Evolutionary conservation across 768 basidiomycete species (phyloP).

Genomic region (Tricholoma hemisulphureum): DNA sequence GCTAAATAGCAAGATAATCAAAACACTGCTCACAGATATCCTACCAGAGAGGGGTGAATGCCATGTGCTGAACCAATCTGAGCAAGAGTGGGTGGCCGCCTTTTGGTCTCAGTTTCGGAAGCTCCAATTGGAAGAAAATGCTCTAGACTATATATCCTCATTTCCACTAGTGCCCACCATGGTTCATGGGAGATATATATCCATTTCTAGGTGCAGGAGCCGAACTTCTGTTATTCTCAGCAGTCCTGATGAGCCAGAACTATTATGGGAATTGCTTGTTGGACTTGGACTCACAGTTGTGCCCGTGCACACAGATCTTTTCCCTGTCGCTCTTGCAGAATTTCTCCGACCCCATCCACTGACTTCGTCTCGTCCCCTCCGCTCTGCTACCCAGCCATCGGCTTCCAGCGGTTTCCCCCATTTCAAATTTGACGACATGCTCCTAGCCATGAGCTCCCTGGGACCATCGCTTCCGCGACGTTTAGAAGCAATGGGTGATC

Average conservation of each 20-base stretch:
- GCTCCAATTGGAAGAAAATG: constrained; percentile 4
- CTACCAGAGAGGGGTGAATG: neutral
- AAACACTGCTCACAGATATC: constrained; percentile 10
- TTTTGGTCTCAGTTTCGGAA: constrained; percentile 31
- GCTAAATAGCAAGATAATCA: constrained; percentile 16
- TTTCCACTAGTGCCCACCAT: constrained; percentile 38
- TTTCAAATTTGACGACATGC: constrained; percentile 11
- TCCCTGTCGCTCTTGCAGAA: constrained; percentile 17
- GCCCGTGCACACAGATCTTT: constrained; percentile 2
- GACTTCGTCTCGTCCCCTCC: no score
- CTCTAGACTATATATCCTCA: constrained; percentile 13
- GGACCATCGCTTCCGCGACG: neutral
- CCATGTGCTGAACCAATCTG: neutral
- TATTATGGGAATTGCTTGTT: constrained; percentile 17
- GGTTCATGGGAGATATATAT: constrained; percentile 26
- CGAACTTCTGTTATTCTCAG: constrained; percentile 24
- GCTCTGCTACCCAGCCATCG: no score
- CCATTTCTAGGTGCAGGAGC: constrained; percentile 28
- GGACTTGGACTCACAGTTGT: constrained; percentile 27
- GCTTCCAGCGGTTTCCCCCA: constrained; percentile 9
- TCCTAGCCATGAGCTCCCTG: constrained; percentile 11
- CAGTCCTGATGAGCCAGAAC: constrained; percentile 10
- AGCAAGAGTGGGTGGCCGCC: constrained; percentile 23
- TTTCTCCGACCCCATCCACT: no score
- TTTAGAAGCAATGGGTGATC: constrained; percentile 18